Conservation (phyloP, 2,329 filamentous ascomycete species). For the Juglanconis juglandina region DNA sequence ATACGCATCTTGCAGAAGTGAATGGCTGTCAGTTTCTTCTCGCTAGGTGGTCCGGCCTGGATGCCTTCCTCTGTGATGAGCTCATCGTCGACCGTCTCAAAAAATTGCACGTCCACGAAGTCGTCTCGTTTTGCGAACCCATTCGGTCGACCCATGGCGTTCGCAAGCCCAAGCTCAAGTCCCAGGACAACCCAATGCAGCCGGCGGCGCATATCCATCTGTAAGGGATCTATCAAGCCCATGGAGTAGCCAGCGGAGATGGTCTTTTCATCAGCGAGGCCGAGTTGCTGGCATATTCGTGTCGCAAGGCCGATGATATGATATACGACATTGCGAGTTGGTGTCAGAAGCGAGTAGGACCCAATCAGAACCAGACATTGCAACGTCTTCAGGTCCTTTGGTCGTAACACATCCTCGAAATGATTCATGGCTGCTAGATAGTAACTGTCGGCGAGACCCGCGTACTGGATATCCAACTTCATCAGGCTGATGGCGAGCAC, state of each 20-base stretch:
- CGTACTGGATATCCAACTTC: conserved; percentile 83
- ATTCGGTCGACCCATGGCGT: conserved; percentile 82
- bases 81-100: conserved; percentile 75
- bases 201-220: conserved; percentile 84
- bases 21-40: conserved; percentile 84
- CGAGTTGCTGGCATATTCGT: conserved; percentile 83
- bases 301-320: conserved; percentile 88
- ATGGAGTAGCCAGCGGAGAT: conserved; percentile 63
- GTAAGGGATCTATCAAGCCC: conserved; percentile 63
- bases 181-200: conserved; percentile 83
- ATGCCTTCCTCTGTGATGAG: conserved; percentile 79
- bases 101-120: conserved; percentile 81
- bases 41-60: conserved; percentile 64
- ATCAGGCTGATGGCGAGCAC: conserved; percentile 93
- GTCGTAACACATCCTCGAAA: conserved; percentile 76
- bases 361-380: conserved; percentile 86
- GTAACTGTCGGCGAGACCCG: conserved; percentile 91
- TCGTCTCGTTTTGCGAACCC: conserved; percentile 80
- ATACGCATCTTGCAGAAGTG: conserved; percentile 92
- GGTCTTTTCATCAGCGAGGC: conserved; percentile 83
- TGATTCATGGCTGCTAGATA: conserved; percentile 85
- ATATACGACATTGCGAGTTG: conserved; percentile 87
- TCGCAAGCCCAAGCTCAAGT: conserved; percentile 85
- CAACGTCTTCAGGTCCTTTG: conserved; percentile 86
- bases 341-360: conserved; percentile 88